A percentile compares a stretch with the other conserved stretches of the same genome.
phyloP scores from a whole-genome alignment of 805 yeast genomes.

The Saturnispora galanensis region DNA sequence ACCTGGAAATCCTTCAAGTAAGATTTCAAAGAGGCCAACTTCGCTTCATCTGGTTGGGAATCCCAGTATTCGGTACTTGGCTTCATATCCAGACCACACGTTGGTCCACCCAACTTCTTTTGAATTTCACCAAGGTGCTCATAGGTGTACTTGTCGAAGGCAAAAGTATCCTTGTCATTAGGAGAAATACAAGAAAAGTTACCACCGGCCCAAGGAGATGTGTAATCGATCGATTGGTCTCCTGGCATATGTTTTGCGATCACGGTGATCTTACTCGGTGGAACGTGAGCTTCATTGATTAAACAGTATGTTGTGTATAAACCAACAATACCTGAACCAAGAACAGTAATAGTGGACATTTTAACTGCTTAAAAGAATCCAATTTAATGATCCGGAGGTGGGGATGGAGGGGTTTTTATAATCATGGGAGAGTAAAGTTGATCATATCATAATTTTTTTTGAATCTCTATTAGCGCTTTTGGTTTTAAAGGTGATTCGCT shows the following conservation, averaged over 20 bases:
- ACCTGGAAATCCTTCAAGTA: conserved; percentile 41
- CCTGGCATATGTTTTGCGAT: conserved; percentile 68
- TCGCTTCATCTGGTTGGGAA: conserved; percentile 33
- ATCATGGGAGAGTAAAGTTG: not conserved
- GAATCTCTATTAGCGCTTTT: no score
- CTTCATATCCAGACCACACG: conserved; percentile 43
- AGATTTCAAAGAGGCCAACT: conserved; percentile 36
- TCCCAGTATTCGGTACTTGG: conserved; percentile 59
- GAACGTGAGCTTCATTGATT: conserved; percentile 31
- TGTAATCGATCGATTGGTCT: conserved; percentile 61
- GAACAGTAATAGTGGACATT: conserved; percentile 18
- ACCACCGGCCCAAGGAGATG: conserved; percentile 78
- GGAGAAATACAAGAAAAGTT: conserved; percentile 55
- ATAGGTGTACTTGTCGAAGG: conserved; percentile 51
- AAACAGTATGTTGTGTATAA: conserved; percentile 50
- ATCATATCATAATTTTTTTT: no score
- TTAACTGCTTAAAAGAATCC: no score
- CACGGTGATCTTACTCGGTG: conserved; percentile 38
- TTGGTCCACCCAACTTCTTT: conserved; percentile 38
- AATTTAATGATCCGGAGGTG: not conserved
- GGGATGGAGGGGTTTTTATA: not conserved
- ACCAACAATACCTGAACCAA: conserved; percentile 59
- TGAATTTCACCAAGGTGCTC: conserved; percentile 35
- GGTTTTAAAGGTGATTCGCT: no score
- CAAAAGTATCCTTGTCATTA: conserved; percentile 38